Evolutionary conservation across 495 filamentous ascomycete genomes (phyloP), one percentile per base, ranked within the genome.

Genomic region (Copromyces sp.): DNA sequence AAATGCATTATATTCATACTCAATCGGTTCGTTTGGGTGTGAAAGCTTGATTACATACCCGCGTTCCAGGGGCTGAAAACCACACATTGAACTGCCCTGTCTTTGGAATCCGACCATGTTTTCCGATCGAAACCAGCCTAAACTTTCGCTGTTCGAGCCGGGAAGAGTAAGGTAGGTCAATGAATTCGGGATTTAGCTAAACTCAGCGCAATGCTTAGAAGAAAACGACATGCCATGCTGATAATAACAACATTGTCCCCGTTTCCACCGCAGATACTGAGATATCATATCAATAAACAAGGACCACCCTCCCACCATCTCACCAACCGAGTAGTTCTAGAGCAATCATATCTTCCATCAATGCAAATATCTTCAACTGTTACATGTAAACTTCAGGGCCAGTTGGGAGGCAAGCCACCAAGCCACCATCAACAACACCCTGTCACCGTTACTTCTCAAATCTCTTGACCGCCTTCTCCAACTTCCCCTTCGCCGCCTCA

Each of bases 401-500:
- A 17, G 1, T 7, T 35, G 29, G 4, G 35, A 8, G 53, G 7
- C 53, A 3, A 61, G 12, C 24, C 20, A 32, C 41, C 12, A 8
- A 40, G 39, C 39, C 39, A 40, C 11, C 39, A 40, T 8, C 8
- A 9, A 5, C 39, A 40, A 40, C 39, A 40, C 8, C 11, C 39
- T 9, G 35, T 32, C 8, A 47, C n/a, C n/a, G 71, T 73, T 76
- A 73, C 32, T 80, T 77, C 70, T 80, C 73, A 17, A 83, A 76
- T 71, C 81, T 84, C 74, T 81, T 78, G 45, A 80, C 81, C 65
- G 80, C 83, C 72, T 75, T 78, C 69, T 85, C 81, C 61, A 86
- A 68, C 76, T 82, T 85, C 17, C 65, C 78, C 70, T 69, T 78
- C 0, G 81, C 77, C 59, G 75, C 78, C 4, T 70, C 78, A 69